Base-by-base conservation (phyloP, 371 early-diverging fungal genomes). In the Rhizopus microsporus region DNA sequence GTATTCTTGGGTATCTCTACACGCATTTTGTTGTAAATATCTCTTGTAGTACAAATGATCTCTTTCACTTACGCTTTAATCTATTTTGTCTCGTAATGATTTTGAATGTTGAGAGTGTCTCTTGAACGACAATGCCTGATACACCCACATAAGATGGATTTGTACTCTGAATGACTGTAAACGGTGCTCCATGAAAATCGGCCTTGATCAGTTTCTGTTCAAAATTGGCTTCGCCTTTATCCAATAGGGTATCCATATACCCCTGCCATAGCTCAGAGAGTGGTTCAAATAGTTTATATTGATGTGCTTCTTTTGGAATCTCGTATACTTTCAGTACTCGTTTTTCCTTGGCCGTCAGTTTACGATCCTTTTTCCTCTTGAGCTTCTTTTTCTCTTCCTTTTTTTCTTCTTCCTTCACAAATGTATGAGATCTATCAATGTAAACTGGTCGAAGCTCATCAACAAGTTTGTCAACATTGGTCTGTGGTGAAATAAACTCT, bases 61-160 rank as follows among this genome's bases (percentile, higher is more conserved):
- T 30, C 43, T 5, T 12, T n/a, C 40, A 51, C 77, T 75, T 78
- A 89, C 90, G 75, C 66, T 84, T 84, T 16, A 91, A 49, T 38
- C 60, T 59, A 63, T 95, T 78, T 5, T 83, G 70, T 38, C 63
- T 60, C 1, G 94, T 92, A 13, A 94, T 85, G n/a, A 96, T 72
- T 33, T 86, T 79, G 60, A 97, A 92, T 52, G 87, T 75, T 59
- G 91, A 90, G 49, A 93, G 87, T 1, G 95, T 94, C 60, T 96
- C 97, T 64, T 93, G 91, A 8, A 94, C 78, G 6, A 93, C 74
- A 50, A 96, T 94, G 1, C 97, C 96, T 8, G 80, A 68, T 0
- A 81, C 57, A 3, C 94, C 94, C 15, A 97, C 78, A 57, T 84
- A 85, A 3, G 79, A 78, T 3, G 93, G 93, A 55, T 92, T 91